Conservation (phyloP, 2,329 filamentous ascomycete species). For the Hypoxylon sp. region DNA sequence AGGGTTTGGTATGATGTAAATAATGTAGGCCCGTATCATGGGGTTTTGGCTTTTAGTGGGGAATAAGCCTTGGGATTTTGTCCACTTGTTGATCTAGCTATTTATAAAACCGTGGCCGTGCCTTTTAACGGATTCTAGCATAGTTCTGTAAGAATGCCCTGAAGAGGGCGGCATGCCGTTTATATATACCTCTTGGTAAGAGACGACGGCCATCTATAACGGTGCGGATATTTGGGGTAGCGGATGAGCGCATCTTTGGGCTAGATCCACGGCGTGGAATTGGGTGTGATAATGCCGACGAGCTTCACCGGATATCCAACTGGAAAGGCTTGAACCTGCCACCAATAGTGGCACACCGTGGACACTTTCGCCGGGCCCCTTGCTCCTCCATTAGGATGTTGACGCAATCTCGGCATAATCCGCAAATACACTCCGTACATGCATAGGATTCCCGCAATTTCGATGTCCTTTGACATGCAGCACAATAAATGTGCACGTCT, state of each 20-base stretch:
- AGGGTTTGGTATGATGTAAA: background rate
- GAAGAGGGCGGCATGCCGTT: conserved; percentile 8
- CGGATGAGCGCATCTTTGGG: conserved; percentile 4
- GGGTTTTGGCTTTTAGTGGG: conserved; percentile 8
- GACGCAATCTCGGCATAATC: conserved; percentile 90
- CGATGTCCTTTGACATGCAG: conserved; percentile 84
- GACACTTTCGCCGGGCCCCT: conserved; percentile 82
- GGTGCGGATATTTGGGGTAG: conserved; percentile 7
- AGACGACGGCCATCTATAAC: conserved; percentile 2
- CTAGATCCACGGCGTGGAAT: conserved; percentile 11
- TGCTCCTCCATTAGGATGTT: conserved; percentile 83
- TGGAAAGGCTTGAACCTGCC: conserved; percentile 88
- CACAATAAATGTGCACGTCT: conserved; percentile 90
- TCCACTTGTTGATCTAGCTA: conserved; percentile 26
- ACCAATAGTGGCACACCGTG: conserved; percentile 83
- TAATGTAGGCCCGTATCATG: background rate
- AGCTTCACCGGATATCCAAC: conserved; percentile 79
- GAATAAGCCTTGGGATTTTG: conserved; percentile 12
- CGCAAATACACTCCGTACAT: conserved; percentile 96
- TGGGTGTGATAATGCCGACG: conserved; percentile 13
- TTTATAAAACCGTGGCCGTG: conserved; percentile 19
- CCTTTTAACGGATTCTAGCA: conserved; percentile 14
- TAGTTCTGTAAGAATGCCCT: conserved; percentile 11
- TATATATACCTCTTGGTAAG: conserved; percentile 18
- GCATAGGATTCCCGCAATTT: conserved; percentile 88